Percentiles rank a stretch among this genome's conserved stretches.
Conservation (phyloP, 768 basidiomycete genomes). For the Boletus rex-veris region DNA sequence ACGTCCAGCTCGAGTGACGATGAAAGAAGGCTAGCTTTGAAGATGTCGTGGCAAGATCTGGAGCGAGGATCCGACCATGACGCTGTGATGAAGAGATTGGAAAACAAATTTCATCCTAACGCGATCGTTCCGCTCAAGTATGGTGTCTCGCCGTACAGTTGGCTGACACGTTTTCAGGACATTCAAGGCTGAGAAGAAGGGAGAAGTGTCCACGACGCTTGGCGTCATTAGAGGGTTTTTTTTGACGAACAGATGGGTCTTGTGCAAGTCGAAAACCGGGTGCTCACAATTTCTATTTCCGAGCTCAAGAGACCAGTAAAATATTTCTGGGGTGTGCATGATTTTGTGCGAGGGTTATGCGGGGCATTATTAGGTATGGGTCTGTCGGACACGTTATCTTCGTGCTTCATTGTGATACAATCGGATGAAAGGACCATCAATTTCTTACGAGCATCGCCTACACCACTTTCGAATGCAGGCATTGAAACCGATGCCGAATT, state of each 20-base stretch:
- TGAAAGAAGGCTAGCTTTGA: not conserved
- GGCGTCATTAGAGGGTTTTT: too few species aligned
- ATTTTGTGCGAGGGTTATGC: not conserved
- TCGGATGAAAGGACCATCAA: not conserved
- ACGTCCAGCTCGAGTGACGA: not conserved
- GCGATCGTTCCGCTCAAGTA: not conserved
- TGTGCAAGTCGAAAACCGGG: not conserved
- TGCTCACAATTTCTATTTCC: not conserved
- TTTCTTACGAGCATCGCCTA: not conserved
- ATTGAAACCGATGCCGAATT: too few species aligned
- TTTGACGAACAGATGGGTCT: too few species aligned
- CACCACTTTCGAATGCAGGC: too few species aligned
- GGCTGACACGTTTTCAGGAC: too few species aligned
- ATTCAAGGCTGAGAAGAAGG: too few species aligned
- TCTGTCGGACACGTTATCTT: not conserved
- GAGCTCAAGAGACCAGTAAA: not conserved
- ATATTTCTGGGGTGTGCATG: not conserved
- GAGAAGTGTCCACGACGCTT: too few species aligned
- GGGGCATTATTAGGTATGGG: not conserved
- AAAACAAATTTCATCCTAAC: not conserved
- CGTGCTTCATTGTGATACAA: not conserved
- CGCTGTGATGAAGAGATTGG: not conserved
- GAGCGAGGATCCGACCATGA: not conserved
- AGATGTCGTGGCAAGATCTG: constrained; percentile 1
- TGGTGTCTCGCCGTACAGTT: not conserved